A percentile compares a stretch with the other conserved stretches of the same genome.
Conservation (phyloP, 2,329 filamentous ascomycete species). For the Cladosporium sp. region DNA sequence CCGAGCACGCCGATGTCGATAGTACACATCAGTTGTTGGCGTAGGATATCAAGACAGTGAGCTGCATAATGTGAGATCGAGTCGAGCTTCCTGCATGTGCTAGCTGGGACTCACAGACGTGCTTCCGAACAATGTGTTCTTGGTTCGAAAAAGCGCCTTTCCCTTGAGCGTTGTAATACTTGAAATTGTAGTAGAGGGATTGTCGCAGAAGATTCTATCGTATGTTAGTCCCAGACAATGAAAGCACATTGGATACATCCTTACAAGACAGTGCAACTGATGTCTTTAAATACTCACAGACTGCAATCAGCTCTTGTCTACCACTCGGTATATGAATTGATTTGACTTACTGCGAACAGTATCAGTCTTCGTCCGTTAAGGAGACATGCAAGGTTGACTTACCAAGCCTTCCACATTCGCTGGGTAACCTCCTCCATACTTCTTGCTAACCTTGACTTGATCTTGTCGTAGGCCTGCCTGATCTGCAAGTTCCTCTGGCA, state of each 20-base stretch:
- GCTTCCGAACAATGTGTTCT: constrained; percentile 48
- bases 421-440: constrained; percentile 54
- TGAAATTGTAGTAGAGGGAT: constrained; percentile 53
- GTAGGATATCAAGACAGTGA: constrained; percentile 56
- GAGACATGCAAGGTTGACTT: not conserved
- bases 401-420: constrained; percentile 52
- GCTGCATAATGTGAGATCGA: constrained; percentile 28
- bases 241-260: not conserved
- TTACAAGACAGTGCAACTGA: not conserved
- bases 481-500: constrained; percentile 46
- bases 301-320: not conserved
- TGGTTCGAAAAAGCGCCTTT: constrained; percentile 51
- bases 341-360: constrained; percentile 18
- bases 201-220: constrained; percentile 54
- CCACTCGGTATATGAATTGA: not conserved
- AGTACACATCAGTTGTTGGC: constrained; percentile 59
- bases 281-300: not conserved
- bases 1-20: constrained; percentile 55
- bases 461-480: constrained; percentile 49
- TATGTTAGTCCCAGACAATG: constrained; percentile 17
- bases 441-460: constrained; percentile 50
- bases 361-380: not conserved
- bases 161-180: constrained; percentile 48
- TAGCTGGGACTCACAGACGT: constrained; percentile 47
- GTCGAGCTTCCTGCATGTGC: not conserved